These are phyloP conservation scores for Sporopachydermia lactativora DNA, from an alignment of 805 yeast genomes.

Conservation along the genomic window DNA sequence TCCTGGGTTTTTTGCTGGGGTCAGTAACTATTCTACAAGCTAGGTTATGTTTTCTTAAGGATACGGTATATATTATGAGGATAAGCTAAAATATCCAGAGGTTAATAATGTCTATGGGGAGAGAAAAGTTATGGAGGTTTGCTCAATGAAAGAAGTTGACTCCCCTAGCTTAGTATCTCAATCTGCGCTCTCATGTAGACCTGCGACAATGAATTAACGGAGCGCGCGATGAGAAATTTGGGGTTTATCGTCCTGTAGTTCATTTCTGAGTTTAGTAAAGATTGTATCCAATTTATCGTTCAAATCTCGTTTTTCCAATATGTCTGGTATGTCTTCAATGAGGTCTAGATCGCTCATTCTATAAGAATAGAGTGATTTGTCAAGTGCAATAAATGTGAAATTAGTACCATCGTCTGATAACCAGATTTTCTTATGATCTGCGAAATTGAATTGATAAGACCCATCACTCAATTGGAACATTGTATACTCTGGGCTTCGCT, in stretches of 20 bases:
- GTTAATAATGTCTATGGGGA: too few relatives aligned
- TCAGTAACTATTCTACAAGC: too few relatives aligned
- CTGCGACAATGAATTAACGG: slow-evolving; percentile 11
- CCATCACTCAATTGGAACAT: slow-evolving; percentile 93
- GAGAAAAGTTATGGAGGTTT: too few relatives aligned
- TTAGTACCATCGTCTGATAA: slow-evolving; percentile 62
- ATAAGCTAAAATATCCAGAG: too few relatives aligned
- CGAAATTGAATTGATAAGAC: slow-evolving; percentile 85
- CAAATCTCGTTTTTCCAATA: slow-evolving; percentile 1
- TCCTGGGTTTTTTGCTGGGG: too few relatives aligned
- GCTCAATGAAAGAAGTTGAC: too few relatives aligned
- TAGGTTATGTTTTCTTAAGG: too few relatives aligned
- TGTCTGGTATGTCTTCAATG: slow-evolving; percentile 5
- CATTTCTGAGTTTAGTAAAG: not conserved
- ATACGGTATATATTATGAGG: too few relatives aligned
- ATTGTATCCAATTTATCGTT: slow-evolving; percentile 2
- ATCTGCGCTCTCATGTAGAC: slow-evolving; percentile 9
- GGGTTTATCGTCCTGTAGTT: too few relatives aligned
- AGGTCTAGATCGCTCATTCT: slow-evolving; percentile 6
- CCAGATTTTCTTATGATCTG: slow-evolving; percentile 85
- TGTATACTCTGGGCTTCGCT: slow-evolving; percentile 65
- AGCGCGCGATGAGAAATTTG: slow-evolving; percentile 8
- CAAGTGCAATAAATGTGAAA: slow-evolving; percentile 57
- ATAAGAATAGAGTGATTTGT: slow-evolving; percentile 22
- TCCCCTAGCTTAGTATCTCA: too few relatives aligned